Conservation (phyloP, 2,329 filamentous ascomycete genomes). For the Beauveria brongniartii region DNA sequence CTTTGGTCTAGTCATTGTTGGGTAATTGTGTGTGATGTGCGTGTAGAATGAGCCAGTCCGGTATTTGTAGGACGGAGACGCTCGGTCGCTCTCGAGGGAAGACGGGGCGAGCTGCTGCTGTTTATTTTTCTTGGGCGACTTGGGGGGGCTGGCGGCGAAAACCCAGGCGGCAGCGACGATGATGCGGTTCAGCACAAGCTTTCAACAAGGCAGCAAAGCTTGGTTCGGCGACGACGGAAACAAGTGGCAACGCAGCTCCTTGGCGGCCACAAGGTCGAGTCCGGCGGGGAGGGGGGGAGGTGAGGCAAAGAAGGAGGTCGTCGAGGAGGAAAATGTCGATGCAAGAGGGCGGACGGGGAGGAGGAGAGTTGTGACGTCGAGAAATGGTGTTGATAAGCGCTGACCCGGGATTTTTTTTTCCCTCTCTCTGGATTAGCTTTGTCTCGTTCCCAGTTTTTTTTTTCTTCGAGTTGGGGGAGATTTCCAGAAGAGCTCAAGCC, state of each 20-base stretch:
- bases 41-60: not conserved
- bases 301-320: not conserved
- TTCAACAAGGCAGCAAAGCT: not conserved
- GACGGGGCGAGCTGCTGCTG: not conserved
- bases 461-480: not conserved
- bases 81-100: not conserved
- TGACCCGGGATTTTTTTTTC: conserved; percentile 4
- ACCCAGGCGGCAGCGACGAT: conserved; percentile 1
- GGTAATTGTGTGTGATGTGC: not conserved
- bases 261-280: not conserved
- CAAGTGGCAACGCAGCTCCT: not conserved
- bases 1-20: conserved; percentile 30
- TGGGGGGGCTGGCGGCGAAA: not conserved
- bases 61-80: not conserved
- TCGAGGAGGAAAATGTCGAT: not conserved
- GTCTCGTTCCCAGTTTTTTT: not conserved
- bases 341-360: not conserved
- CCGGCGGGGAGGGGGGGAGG: not conserved
- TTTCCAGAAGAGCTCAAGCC: not conserved
- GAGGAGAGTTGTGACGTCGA: not conserved
- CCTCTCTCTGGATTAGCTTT: not conserved
- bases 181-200: not conserved
- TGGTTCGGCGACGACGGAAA: not conserved
- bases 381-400: not conserved
- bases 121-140: not conserved